phyloP scores from a whole-genome alignment of 2,329 filamentous ascomycete genomes.

The Paecilomyces niveus region DNA sequence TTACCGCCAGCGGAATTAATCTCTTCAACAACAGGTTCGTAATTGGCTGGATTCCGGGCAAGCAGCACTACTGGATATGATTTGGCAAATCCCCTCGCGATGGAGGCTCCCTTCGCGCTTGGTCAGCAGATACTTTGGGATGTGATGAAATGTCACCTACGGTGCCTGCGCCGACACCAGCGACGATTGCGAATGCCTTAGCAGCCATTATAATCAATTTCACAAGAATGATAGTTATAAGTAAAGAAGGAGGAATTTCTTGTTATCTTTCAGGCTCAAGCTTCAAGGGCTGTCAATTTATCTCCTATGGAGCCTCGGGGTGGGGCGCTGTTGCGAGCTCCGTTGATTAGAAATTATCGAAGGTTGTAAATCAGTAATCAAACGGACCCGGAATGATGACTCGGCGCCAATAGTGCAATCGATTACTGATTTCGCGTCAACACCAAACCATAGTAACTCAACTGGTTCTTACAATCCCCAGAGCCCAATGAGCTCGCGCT shows the following conservation, averaged over 20 bases:
- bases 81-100: constrained; percentile 53
- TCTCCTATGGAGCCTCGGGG: background rate
- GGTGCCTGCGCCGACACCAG: background rate
- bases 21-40: constrained; percentile 48
- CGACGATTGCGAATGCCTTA: background rate
- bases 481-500: background rate
- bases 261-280: background rate
- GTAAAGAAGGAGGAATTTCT: background rate
- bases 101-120: constrained; percentile 44
- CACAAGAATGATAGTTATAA: background rate
- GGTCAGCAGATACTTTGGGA: background rate
- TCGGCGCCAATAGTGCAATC: background rate
- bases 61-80: constrained; percentile 54
- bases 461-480: background rate
- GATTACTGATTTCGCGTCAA: background rate
- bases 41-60: constrained; percentile 52
- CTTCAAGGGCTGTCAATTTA: background rate
- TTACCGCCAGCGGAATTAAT: constrained; percentile 54
- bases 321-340: background rate
- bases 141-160: background rate
- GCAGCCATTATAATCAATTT: background rate
- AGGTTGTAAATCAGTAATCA: background rate
- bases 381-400: background rate
- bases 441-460: background rate
- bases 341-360: background rate